Conservation (phyloP, 2,329 filamentous ascomycete species). For the Fusarium luffae region DNA sequence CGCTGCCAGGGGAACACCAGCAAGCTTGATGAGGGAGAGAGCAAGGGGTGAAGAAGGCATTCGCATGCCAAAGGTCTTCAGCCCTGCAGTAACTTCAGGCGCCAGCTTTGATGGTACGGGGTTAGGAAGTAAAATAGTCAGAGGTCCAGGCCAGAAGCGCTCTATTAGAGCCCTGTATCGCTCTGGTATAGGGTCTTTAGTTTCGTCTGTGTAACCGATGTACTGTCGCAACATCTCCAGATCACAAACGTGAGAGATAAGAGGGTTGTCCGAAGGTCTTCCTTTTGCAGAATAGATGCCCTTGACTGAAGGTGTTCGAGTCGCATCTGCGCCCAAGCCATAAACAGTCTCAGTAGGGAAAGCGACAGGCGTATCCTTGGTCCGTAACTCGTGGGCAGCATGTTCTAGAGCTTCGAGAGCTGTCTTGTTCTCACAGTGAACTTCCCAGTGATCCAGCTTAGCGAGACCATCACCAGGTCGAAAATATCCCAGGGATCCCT, state of each 20-base stretch:
- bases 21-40: conserved; percentile 83
- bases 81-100: conserved; percentile 89
- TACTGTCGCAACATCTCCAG: conserved; percentile 77
- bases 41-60: conserved; percentile 91
- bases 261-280: conserved; percentile 90
- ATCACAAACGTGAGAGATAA: conserved; percentile 92
- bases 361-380: conserved; percentile 80
- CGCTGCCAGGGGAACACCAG: conserved; percentile 83
- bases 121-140: conserved; percentile 89
- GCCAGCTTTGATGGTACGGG: conserved; percentile 77
- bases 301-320: conserved; percentile 80
- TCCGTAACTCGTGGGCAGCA: conserved; percentile 74
- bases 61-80: conserved; percentile 86
- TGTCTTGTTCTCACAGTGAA: conserved; percentile 47
- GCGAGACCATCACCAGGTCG: conserved; percentile 43
- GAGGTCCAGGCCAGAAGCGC: conserved; percentile 91
- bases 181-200: conserved; percentile 66
- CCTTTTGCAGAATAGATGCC: conserved; percentile 96
- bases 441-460: conserved; percentile 57
- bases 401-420: conserved; percentile 62
- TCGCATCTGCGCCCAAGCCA: conserved; percentile 95
- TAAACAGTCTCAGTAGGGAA: conserved; percentile 99
- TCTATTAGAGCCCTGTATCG: conserved; percentile 84
- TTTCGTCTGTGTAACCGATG: conserved; percentile 53
- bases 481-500: conserved; percentile 52